Evolutionary conservation across 2,329 filamentous ascomycete species (phyloP), one percentile per base, ranked within the genome.

Genomic region (Penicillium sumatraense): DNA sequence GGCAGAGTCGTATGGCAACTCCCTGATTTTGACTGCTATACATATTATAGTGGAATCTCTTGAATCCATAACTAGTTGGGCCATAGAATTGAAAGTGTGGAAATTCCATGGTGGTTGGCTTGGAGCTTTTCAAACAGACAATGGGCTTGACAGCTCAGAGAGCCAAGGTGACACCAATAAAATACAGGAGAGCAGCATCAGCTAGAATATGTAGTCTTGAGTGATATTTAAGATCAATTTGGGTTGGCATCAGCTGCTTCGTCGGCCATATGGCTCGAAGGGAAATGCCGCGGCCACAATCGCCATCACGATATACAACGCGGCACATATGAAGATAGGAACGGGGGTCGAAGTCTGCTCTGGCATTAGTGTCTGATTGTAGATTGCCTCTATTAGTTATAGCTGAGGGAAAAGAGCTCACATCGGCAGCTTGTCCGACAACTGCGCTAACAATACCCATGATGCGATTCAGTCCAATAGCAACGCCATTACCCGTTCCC

Each of bases 381-480:
- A 2, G 23, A 9, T 20, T 10, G 5, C 18, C 10, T 3, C 20
- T 21, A 11, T 21, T 31, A 16, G n/a, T 5, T 26, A 40, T 11
- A 41, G 8, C 20, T 20, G 1, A 41, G 11, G 20, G 24, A 29
- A 49, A 48, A 7, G 14, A n/a, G 57, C 61, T 50, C 42, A 62
- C 61, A 59, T 64, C 38, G n/a, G 59, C 61, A n/a, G 51, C 56
- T 9, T 62, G 2, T 9, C 85, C 88, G 27, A 91, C 84, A 8
- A 91, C 81, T 0, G 88, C 87, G 9, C 84, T 87, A 50, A 91
- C 63, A 41, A 91, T 89, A 1, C 89, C 89, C 88, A 91, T 91
- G 61, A 91, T 69, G 2, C 89, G 80, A 63, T 91, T 91, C 58
- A 83, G 85, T 0, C 83, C 86, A 27, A 91, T 88, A 0, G 87